Evolutionary conservation across 169 alveolate genomes (phyloP).

Genomic region (Neospora caninum): DNA sequence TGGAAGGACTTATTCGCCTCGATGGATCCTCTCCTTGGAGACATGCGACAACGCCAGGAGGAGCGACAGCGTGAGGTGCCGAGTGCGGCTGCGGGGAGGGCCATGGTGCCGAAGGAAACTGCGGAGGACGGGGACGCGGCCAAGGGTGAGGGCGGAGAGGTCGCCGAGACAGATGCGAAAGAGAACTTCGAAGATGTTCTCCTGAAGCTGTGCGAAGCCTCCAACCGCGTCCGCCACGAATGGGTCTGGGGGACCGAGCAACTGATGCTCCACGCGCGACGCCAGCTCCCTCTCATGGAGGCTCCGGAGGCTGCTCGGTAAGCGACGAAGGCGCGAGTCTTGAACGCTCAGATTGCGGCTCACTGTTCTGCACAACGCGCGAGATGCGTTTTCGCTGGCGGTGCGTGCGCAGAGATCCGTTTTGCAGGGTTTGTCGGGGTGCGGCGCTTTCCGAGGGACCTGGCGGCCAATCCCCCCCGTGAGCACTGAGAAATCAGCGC

Average conservation of each 20-base stretch:
- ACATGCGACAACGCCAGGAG: slow-evolving; percentile 2
- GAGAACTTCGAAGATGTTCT: neutral
- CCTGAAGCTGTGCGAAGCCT: neutral
- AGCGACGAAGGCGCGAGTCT: neutral
- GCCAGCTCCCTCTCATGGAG: slow-evolving; percentile 15
- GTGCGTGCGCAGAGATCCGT: too few species aligned
- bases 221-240: slow-evolving; percentile 22
- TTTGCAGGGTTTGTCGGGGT: too few species aligned
- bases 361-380: too few species aligned
- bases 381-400: too few species aligned
- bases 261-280: neutral
- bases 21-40: neutral
- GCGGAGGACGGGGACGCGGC: neutral
- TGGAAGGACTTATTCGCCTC: neutral
- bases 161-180: neutral
- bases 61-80: neutral
- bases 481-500: too few species aligned
- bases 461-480: too few species aligned
- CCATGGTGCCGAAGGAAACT: neutral
- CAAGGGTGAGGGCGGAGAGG: neutral
- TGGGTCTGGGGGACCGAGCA: slow-evolving; percentile 1
- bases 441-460: too few species aligned
- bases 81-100: neutral
- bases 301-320: neutral
- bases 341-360: too few species aligned